Base-by-base conservation (phyloP, 306 rosid species). In the Castanopsis chinensis region DNA sequence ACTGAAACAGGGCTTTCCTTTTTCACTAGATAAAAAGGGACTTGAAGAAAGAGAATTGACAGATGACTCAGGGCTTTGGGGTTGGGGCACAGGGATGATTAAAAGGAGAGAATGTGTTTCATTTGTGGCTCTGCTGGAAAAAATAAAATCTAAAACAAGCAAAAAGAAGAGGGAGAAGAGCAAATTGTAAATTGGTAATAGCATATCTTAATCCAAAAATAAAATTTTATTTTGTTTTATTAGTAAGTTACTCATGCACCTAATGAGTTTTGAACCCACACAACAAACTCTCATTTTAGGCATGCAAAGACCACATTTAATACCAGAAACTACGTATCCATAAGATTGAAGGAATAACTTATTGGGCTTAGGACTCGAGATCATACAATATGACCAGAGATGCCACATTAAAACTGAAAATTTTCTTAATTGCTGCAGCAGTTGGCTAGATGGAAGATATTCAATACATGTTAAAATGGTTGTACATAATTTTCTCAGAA, bases 401-500 rank as follows among this genome's bases (percentile, higher is more conserved):
- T 13, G 6, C 8, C 69, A 63, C 21, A 14, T 30, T 63, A 28
- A 28, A 17, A 27, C 28, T 63, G 67, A 52, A 6, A 51, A 52
- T 55, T 14, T 37, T 71, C 8, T 35, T 37, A 43, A 1, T 49
- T 25, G 41, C 32, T 20, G 58, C 18, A 21, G 32, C 56, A 20
- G 20, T 45, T 49, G 57, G 21, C 32, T 2, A 23, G 8, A 6
- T 13, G 7, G 19, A 49, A 49, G 17, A 71, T 71, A 23, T 23
- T 71, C n/a, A 71, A 71, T 13, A 21, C 2, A 19, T 2, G 2
- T 37, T 70, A 65, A 60, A 21, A 65, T 74, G 12, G 51, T 54
- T 58, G 37, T 51, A 71, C 59, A 78, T 76, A 18, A 73, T 68
- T 71, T 73, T 12, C 25, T 28, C 32, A 43, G 73, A 79, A 18